Percentiles rank a stretch among this genome's conserved stretches.
These are phyloP conservation scores for Diaporthe longicolla DNA, from an alignment of 2,329 filamentous ascomycete genomes.

Conservation along the genomic window DNA sequence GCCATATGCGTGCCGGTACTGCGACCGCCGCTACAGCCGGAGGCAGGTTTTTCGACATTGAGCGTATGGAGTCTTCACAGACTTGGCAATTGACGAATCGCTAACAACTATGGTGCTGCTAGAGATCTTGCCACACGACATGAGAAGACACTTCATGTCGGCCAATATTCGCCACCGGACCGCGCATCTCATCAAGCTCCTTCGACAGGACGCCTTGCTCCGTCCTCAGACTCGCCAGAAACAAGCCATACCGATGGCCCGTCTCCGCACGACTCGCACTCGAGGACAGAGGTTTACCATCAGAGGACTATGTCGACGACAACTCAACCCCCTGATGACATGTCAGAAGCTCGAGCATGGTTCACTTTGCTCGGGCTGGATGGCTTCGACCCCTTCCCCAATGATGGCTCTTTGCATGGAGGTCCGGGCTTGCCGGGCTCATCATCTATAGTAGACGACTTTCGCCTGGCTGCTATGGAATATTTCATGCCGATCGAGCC, in stretches of 20 bases:
- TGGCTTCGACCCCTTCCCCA: not conserved
- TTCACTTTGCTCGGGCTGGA: not conserved
- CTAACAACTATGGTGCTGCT: not conserved
- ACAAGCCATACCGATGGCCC: too few relatives aligned
- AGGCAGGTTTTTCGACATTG: not conserved
- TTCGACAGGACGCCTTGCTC: too few relatives aligned
- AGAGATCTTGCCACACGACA: conserved; percentile 11
- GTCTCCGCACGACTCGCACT: not conserved
- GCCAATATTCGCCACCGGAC: not conserved
- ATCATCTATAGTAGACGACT: not conserved
- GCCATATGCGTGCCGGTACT: not conserved
- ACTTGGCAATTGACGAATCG: too few relatives aligned
- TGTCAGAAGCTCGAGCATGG: not conserved
- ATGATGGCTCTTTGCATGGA: not conserved
- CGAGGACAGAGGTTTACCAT: not conserved
- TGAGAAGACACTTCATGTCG: conserved; percentile 22
- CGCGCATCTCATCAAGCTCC: not conserved
- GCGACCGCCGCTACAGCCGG: conserved; percentile 13
- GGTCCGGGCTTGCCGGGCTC: not conserved
- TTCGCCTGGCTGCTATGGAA: not conserved
- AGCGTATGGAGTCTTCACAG: too few relatives aligned
- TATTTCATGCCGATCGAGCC: not conserved
- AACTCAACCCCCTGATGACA: not conserved
- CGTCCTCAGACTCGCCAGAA: not conserved
- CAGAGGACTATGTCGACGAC: not conserved